Conservation (phyloP, 2,329 filamentous ascomycete genomes). For the Apiospora marii region DNA sequence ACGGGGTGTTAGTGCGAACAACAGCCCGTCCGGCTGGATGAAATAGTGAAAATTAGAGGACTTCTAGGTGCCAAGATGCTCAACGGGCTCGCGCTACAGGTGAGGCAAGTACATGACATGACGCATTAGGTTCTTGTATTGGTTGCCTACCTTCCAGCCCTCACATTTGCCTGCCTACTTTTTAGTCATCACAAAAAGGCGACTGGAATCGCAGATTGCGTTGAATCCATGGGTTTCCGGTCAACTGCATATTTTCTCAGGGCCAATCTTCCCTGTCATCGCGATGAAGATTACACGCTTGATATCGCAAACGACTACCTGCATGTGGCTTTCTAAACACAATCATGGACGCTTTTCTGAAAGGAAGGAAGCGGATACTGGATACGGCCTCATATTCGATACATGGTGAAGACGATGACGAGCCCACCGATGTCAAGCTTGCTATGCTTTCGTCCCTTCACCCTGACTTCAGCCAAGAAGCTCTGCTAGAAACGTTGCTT, state of each 20-base stretch:
- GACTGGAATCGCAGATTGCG: not conserved
- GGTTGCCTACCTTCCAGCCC: not conserved
- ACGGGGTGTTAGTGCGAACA: not conserved
- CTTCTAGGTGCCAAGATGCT: not conserved
- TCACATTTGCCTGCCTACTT: not conserved
- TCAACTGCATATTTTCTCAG: not conserved
- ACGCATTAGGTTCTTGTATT: not conserved
- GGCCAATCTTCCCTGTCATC: not conserved
- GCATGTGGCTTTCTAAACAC: not conserved
- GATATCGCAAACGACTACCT: not conserved
- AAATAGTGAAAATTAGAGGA: not conserved
- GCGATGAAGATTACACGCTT: not conserved
- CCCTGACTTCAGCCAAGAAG: slow-evolving; percentile 67
- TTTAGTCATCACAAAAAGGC: not conserved
- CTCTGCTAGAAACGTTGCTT: slow-evolving; percentile 80
- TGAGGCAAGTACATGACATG: not conserved
- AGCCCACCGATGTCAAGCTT: slow-evolving; percentile 89
- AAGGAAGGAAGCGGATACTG: slow-evolving; percentile 59
- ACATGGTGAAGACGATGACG: slow-evolving; percentile 59
- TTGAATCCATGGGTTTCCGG: not conserved
- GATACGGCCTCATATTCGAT: slow-evolving; percentile 32
- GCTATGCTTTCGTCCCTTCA: slow-evolving; percentile 83
- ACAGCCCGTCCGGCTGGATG: slow-evolving; percentile 9
- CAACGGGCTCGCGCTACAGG: not conserved
- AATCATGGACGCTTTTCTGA: slow-evolving; percentile 66